Conservation (phyloP, 495 filamentous ascomycete genomes). For the Annulohypoxylon nitens region DNA sequence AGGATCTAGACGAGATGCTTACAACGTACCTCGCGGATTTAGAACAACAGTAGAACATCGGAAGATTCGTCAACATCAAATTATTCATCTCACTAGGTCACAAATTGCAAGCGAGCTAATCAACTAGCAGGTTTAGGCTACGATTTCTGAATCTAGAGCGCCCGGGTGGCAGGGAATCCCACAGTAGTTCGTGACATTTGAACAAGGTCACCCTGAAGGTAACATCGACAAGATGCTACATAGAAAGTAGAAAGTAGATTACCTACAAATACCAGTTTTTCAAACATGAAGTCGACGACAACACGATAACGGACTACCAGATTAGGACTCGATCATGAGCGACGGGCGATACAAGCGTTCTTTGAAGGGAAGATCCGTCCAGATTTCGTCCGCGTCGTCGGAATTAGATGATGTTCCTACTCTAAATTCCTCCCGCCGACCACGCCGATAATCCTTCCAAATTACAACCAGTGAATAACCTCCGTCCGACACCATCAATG, state of each 20-base stretch:
- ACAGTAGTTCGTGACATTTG: neutral
- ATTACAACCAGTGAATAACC: conserved; percentile 28
- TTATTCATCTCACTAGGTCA: neutral
- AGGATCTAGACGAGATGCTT: neutral
- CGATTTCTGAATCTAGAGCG: conserved; percentile 14
- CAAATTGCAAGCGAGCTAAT: neutral
- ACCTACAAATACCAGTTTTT: neutral
- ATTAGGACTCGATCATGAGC: conserved; percentile 7
- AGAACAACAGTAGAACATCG: neutral
- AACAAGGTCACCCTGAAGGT: conserved; percentile 21
- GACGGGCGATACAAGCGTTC: conserved; percentile 9
- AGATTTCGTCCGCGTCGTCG: conserved; percentile 20
- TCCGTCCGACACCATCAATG: conserved; percentile 17
- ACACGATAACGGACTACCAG: neutral
- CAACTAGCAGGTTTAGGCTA: conserved; percentile 34
- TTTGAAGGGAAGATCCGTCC: conserved; percentile 15
- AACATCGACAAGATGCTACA: conserved; percentile 31
- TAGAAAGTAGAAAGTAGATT: neutral
- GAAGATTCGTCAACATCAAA: neutral
- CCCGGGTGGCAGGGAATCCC: conserved; percentile 10
- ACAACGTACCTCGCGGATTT: neutral
- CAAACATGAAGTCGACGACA: neutral
- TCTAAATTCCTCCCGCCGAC: conserved; percentile 12
- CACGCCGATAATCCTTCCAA: conserved; percentile 26
- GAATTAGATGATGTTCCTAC: conserved; percentile 20